Conservation (phyloP, 2,329 filamentous ascomycete species). For the Penicillium verrucosum region DNA sequence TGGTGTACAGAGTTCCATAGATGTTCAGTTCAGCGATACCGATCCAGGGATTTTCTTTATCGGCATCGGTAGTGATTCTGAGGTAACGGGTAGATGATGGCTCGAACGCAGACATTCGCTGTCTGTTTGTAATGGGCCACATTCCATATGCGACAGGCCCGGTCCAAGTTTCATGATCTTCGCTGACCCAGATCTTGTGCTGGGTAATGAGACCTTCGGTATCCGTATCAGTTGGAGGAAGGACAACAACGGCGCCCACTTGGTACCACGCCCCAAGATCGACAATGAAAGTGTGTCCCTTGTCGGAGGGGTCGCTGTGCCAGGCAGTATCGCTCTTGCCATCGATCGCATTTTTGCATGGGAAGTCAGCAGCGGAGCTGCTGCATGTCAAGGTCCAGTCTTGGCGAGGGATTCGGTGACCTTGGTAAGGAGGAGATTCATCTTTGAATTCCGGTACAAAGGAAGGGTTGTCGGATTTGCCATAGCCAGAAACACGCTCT, state of each 20-base stretch:
- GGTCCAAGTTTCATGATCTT: conserved; percentile 1
- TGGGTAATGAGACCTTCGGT: conserved; percentile 9
- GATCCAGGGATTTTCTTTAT: not conserved
- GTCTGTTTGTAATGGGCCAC: conserved; percentile 8
- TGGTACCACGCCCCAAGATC: conserved; percentile 7
- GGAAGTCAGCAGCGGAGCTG: not conserved
- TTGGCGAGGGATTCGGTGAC: conserved; percentile 7
- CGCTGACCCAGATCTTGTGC: conserved; percentile 9
- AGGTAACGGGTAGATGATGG: conserved; percentile 6
- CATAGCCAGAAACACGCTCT: conserved; percentile 8
- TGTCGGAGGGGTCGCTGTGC: conserved; percentile 1
- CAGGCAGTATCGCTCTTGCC: conserved; percentile 6
- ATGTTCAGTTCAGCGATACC: conserved; percentile 11
- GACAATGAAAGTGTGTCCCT: conserved; percentile 3
- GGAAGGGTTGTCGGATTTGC: not conserved
- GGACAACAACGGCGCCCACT: conserved; percentile 5
- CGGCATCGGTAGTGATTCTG: conserved; percentile 2
- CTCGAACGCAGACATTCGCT: conserved; percentile 10
- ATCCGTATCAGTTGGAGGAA: not conserved
- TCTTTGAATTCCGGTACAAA: conserved; percentile 4
- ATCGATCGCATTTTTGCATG: conserved; percentile 6
- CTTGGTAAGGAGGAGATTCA: conserved; percentile 15
- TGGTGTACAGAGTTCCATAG: conserved; percentile 10
- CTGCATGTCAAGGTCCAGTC: conserved; percentile 16
- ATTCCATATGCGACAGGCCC: conserved; percentile 11